Evolutionary conservation across 2,329 filamentous ascomycete species (phyloP), one percentile per base, ranked within the genome.

Genomic region (Cladophialophora yegresii): DNA sequence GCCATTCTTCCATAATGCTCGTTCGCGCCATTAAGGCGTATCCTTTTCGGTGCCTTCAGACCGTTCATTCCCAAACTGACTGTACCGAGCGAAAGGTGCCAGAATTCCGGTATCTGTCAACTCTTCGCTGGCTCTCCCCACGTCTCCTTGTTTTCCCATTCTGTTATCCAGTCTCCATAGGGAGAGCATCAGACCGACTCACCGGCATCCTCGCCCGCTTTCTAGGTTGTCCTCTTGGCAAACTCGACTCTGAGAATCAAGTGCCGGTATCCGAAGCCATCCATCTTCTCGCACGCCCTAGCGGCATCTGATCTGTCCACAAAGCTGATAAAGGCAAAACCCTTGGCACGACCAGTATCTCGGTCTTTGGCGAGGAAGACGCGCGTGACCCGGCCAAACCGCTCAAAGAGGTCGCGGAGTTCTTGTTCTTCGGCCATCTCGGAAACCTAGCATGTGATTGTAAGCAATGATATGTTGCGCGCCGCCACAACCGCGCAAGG

Each of bases 241-340:
- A 83, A 83, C 72, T 83, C 81, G 69, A 83, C 81, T 67, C 79
- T 79, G 58, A 83, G 75, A 72, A 83, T 83, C 70, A 83, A 76
- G 75, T 82, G 80, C 69, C 80, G 79, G 72, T 82, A 83, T 73
- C 81, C 81, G 74, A 80, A 97, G 74, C 95, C 95, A 80, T 99
- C 95, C 91, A 99, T 93, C 86, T 96, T 97, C 81, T 90, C 89
- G 82, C 91, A 96, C 47, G 95, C 95, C 82, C 90, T 91, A 72
- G 91, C 90, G 71, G 95, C 95, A 79, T 99, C 95, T 71, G 84
- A 80, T 72, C 95, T 85, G 78, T 99, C 95, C 66, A 89, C 91
- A 76, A 95, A 99, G 79, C 91, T 96, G 84, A 99, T 96, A 79
- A 99, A 99, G 28, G 96, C 96, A 78, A 99, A 99, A 68, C 95